Evolutionary conservation across 1,284 basidiomycete genomes (phyloP), one percentile per base, ranked within the genome.

Genomic region (Cryptococcus sp.): DNA sequence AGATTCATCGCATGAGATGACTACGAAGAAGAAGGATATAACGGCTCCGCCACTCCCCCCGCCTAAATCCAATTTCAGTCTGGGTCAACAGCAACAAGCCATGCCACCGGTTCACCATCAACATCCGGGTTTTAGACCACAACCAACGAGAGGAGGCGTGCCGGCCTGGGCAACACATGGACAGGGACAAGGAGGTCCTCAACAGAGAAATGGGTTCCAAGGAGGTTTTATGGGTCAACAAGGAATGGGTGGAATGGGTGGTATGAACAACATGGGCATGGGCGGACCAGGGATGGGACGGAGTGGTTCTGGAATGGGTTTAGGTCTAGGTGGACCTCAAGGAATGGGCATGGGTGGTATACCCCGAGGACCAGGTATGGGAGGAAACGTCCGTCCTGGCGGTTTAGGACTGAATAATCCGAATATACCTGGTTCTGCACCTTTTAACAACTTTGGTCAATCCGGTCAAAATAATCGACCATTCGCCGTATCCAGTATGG

Each of bases 1-100:
- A 38, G 66, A 68, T 15, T 67, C 67, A 2, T 71, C 68, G 5
- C 72, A 73, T 55, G 73, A 75, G 52, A 72, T 73, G 67, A 72
- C 71, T 6, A 64, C 61, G 8, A 58, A 65, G n/a, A 54, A 60
- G 38, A 57, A 62, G 36, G 50, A 64, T 15, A 55, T n/a, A 10
- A n/a, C n/a, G 10, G 38, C 38, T 41, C 38, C 38, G 2, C 38
- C 38, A 10, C 38, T n/a, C 1, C 10, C n/a, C 1, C 38, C 38
- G 38, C 38, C 10, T 10, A 10, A 41, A 41, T n/a, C 10, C 10
- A 41, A 41, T 41, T n/a, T 10, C 38, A 41, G n/a, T n/a, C 10
- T 41, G 38, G 10, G n/a, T 10, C 38, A 41, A n/a, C 38, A 41
- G n/a, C 38, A 41, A n/a, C 23, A 23, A 23, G 23, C 23, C 23